A percentile compares a stretch with the other conserved stretches of the same genome.
These are phyloP conservation scores for Eucalyptus regnans DNA, from an alignment of 345 rosid species.

Conservation along the genomic window DNA sequence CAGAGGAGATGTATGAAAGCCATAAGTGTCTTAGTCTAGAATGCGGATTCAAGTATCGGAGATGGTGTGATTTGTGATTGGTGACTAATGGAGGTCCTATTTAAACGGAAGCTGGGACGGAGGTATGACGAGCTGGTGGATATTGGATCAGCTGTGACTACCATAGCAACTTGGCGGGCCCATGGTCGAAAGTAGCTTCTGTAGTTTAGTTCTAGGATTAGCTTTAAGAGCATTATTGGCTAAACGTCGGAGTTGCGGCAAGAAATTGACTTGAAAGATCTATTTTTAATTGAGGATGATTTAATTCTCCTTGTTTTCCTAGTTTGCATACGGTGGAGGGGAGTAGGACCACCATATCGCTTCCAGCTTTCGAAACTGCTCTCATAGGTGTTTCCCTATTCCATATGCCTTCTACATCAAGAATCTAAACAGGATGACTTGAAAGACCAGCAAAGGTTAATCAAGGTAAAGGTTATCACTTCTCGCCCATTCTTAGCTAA, in stretches of 20 bases:
- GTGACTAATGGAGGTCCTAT: not conserved
- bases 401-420: not conserved
- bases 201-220: not conserved
- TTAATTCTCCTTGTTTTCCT: not conserved
- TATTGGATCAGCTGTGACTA: not conserved
- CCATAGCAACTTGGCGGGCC: not conserved
- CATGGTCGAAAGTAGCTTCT: not conserved
- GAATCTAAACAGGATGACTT: not conserved
- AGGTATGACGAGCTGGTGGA: not conserved
- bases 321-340: not conserved
- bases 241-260: not conserved
- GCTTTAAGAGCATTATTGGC: not conserved
- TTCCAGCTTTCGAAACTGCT: not conserved
- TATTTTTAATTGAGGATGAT: not conserved
- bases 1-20: not conserved
- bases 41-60: not conserved
- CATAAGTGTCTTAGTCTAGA: not conserved
- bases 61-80: not conserved
- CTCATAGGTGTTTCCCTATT: not conserved
- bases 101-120: not conserved
- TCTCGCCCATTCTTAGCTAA: not conserved
- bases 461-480: not conserved
- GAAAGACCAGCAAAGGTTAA: not conserved
- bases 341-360: not conserved
- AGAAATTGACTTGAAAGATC: not conserved